Percentiles rank a stretch among this genome's conserved stretches.
These are phyloP conservation scores for Eutypella sp. DNA, from an alignment of 2,329 filamentous ascomycete species.

Conservation along the genomic window DNA sequence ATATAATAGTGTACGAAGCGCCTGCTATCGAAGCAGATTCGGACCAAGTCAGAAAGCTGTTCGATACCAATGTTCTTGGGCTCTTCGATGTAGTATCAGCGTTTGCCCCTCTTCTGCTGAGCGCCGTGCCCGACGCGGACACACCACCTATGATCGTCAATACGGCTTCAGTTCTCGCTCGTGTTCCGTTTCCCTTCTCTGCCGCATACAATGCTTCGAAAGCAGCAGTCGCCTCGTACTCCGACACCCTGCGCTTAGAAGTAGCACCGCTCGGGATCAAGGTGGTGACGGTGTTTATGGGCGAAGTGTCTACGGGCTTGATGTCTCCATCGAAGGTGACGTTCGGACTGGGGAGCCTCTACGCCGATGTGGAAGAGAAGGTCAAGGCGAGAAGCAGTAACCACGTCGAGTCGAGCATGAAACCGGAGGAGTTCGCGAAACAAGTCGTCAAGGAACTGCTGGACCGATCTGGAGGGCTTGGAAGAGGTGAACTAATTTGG, in stretches of 20 bases:
- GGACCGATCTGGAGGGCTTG: not conserved
- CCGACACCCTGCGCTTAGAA: not conserved
- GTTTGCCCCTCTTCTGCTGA: constrained; percentile 4
- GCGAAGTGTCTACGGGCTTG: constrained; percentile 4
- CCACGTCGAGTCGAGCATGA: not conserved
- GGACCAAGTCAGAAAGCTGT: not conserved
- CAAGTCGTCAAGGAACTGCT: not conserved
- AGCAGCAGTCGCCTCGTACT: constrained; percentile 4
- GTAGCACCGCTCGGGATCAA: not conserved
- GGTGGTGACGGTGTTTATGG: constrained; percentile 1
- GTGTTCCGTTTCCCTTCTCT: not conserved
- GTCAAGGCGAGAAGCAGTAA: not conserved
- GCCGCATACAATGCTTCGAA: constrained; percentile 5
- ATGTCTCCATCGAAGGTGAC: not conserved
- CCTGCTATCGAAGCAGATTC: constrained; percentile 8
- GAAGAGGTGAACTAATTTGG: constrained; percentile 3
- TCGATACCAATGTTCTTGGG: constrained; percentile 5
- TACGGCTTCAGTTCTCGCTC: not conserved
- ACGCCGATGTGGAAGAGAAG: constrained; percentile 2
- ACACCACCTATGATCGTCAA: not conserved
- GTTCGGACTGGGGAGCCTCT: constrained; percentile 3
- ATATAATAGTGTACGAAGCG: constrained; percentile 7
- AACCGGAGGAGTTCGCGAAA: not conserved
- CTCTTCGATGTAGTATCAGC: constrained; percentile 2
- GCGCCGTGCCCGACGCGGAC: not conserved